Conservation (phyloP, 495 filamentous ascomycete genomes). For the Neurospora tetraspora region DNA sequence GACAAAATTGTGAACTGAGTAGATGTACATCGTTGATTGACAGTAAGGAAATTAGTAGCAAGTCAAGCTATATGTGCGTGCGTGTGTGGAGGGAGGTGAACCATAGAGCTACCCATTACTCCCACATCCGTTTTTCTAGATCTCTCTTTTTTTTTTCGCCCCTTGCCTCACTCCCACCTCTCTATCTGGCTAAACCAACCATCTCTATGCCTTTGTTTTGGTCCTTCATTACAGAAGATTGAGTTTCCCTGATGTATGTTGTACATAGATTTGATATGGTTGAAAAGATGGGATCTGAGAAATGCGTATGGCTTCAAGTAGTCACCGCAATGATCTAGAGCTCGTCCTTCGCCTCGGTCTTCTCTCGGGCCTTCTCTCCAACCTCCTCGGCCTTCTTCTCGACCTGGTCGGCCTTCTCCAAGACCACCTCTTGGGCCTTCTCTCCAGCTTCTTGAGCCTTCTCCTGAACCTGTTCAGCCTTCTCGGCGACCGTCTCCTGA, state of each 20-base stretch:
- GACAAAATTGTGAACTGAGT: background rate
- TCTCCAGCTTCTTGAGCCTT: background rate
- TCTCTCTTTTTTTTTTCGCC: background rate
- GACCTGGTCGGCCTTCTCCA: background rate
- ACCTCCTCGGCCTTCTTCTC: background rate
- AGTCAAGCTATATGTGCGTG: background rate
- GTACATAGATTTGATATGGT: background rate
- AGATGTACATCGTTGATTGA: background rate
- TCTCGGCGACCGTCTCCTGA: background rate
- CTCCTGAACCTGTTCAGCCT: background rate
- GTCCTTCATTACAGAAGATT: background rate
- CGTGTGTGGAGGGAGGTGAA: background rate
- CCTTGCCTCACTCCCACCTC: background rate
- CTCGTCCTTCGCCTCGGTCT: background rate
- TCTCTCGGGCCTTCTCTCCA: background rate
- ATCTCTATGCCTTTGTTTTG: background rate
- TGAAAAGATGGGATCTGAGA: background rate
- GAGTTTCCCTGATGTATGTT: background rate
- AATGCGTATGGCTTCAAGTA: background rate
- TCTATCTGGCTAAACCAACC: background rate
- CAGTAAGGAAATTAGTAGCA: background rate
- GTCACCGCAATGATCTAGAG: background rate
- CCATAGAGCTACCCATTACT: background rate
- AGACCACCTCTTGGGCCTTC: background rate
- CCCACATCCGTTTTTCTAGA: background rate